Evolutionary conservation across 2,329 filamentous ascomycete genomes (phyloP), one percentile per base, ranked within the genome.

Genomic region (Magnaporthiopsis poae): DNA sequence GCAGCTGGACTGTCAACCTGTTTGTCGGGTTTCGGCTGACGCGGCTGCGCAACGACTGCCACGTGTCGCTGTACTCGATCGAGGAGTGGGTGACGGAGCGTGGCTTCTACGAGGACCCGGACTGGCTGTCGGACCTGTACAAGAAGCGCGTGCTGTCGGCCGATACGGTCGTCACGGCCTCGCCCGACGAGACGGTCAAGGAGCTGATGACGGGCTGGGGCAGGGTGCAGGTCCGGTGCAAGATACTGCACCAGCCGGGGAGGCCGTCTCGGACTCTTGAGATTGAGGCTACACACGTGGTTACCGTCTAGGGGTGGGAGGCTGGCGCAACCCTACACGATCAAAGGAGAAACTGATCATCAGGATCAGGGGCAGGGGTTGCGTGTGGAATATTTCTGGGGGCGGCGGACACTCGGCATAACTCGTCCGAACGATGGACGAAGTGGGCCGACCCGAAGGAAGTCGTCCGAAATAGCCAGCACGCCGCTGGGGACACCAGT

Each of bases 1-100:
- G 46, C 8, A 25, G 18, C n/a, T 56, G 46, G 46, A n/a, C 46
- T 8, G 46, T 56, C 5, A 56, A 69, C n/a, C 60, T 69, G 12
- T 71, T 70, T 59, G 66, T 65, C 2, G 29, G 33, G 56, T 68
- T 62, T 29, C 56, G 63, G 7, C 63, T 63, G 62, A 64, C 36
- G n/a, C 61, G 61, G 5, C 60, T 71, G 8, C 66, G 68, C 56
- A 65, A 65, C 21, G 46, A 56, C 46, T 56, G 46, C 46, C 46
- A 56, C n/a, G 46, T 56, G 8, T 56, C n/a, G 21, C 46, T 56
- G 7, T 56, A 56, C n/a, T 56, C 46, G 21, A 56, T 56, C 46
- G 46, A 56, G 7, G 46, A 56, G 46, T 56, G 46, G 46, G 46
- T 56, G 46, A 56, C 46, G n/a, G 18, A 56, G 46, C 46, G 46